Evolutionary conservation across 192 early-diverging fungal genomes (phyloP).

Genomic region (Podila verticillata): DNA sequence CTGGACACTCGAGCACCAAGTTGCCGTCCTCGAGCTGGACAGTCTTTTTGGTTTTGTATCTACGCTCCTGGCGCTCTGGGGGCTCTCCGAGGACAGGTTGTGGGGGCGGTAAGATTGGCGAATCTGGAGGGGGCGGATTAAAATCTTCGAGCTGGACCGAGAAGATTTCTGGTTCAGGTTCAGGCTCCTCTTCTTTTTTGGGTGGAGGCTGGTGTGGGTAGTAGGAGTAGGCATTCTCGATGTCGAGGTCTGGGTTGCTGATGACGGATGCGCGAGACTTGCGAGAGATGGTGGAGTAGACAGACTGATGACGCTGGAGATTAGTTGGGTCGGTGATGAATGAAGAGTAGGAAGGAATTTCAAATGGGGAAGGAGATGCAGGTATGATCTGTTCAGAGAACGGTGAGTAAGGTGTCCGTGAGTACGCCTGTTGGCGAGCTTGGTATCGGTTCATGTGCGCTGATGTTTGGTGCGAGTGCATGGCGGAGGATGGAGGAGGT

Average conservation of each 20-base stretch:
- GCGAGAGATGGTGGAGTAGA: conserved; percentile 33
- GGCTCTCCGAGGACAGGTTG: conserved; percentile 44
- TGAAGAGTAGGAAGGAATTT: conserved; percentile 35
- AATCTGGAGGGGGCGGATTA: conserved; percentile 41
- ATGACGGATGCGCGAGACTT: conserved; percentile 37
- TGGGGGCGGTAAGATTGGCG: conserved; percentile 46
- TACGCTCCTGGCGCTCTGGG: conserved; percentile 57
- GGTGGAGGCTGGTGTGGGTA: conserved; percentile 27
- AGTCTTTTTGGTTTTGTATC: conserved; percentile 62
- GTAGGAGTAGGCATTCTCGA: conserved; percentile 37
- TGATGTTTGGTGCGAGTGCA: background rate
- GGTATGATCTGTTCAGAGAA: background rate
- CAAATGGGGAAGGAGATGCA: conserved; percentile 7
- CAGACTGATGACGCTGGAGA: conserved; percentile 30
- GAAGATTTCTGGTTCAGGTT: conserved; percentile 14
- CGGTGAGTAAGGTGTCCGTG: conserved; percentile 1
- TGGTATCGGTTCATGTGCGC: conserved; percentile 4
- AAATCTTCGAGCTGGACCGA: conserved; percentile 36
- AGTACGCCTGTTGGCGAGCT: conserved; percentile 7
- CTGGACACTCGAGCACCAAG: conserved; percentile 76
- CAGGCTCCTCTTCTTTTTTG: conserved; percentile 14
- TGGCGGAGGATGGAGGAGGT: background rate
- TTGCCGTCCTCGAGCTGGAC: conserved; percentile 75
- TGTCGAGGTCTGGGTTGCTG: conserved; percentile 40
- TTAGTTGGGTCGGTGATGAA: conserved; percentile 34